Percentiles rank a stretch among this genome's conserved stretches.
Evolutionary conservation across 306 rosid genomes (phyloP).

Genomic region (Begonia masoniana): DNA sequence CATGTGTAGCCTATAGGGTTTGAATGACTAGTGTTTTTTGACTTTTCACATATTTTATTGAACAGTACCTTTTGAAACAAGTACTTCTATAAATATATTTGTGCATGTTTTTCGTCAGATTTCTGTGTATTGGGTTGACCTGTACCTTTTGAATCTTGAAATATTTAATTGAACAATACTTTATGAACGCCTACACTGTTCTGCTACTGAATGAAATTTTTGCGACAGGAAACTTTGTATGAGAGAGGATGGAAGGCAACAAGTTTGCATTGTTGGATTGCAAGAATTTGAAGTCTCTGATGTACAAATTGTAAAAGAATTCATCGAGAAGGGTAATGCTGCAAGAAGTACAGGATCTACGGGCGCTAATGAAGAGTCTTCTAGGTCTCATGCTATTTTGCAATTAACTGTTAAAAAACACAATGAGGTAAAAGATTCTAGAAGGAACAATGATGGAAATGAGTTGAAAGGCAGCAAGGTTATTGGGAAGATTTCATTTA

Average conservation of each 20-base stretch:
- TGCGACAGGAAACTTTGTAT: slow-evolving; percentile 78
- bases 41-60: too few species aligned
- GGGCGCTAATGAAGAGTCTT: slow-evolving; percentile 99
- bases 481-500: slow-evolving; percentile 93
- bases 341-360: slow-evolving; percentile 97
- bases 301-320: slow-evolving; percentile 85
- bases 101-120: too few species aligned
- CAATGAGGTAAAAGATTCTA: slow-evolving; percentile 60
- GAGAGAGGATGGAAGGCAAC: slow-evolving; percentile 98
- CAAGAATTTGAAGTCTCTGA: slow-evolving; percentile 99
- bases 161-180: too few species aligned
- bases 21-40: too few species aligned
- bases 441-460: slow-evolving; percentile 67
- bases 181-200: too few species aligned
- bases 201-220: background rate
- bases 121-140: too few species aligned
- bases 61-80: too few species aligned
- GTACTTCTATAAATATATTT: too few species aligned
- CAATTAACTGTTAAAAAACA: slow-evolving; percentile 87
- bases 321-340: slow-evolving; percentile 86
- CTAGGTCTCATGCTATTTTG: slow-evolving; percentile 96
- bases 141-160: too few species aligned
- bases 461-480: slow-evolving; percentile 73
- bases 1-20: too few species aligned
- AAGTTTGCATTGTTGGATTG: slow-evolving; percentile 98